phyloP scores from a whole-genome alignment of 371 early-diverging fungal species.

The Zychaea mexicana region DNA sequence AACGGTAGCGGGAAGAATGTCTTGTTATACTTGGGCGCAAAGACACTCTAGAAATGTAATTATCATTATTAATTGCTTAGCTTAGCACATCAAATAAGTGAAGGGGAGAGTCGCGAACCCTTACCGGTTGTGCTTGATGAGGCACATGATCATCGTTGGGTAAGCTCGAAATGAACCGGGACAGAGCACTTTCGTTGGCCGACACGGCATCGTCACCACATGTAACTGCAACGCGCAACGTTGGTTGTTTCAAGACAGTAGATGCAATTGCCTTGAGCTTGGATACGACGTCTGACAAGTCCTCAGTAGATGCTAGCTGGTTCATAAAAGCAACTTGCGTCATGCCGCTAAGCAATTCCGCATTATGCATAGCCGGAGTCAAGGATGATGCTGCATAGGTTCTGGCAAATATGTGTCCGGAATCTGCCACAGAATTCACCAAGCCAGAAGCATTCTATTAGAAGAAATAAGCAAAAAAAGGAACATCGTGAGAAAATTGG shows the following conservation, averaged over 20 bases:
- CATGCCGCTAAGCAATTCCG: constrained; percentile 77
- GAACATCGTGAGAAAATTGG: not conserved
- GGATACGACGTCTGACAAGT: constrained; percentile 60
- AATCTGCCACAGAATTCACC: constrained; percentile 81
- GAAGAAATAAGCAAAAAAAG: not conserved
- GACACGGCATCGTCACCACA: constrained; percentile 65
- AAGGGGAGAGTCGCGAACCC: not conserved
- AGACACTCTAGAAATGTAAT: constrained; percentile 14
- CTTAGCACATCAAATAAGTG: not conserved
- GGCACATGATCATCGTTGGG: constrained; percentile 27
- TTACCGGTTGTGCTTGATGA: constrained; percentile 21
- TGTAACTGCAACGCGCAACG: constrained; percentile 70
- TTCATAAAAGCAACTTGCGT: constrained; percentile 83
- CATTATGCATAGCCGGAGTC: constrained; percentile 56
- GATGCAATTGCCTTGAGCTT: constrained; percentile 65
- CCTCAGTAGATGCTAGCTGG: constrained; percentile 59
- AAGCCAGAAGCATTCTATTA: constrained; percentile 65
- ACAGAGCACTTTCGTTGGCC: constrained; percentile 59
- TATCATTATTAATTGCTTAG: too few species aligned
- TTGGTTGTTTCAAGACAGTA: constrained; percentile 55
- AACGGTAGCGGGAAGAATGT: constrained; percentile 78
- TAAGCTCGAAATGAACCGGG: constrained; percentile 53
- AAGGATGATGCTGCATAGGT: constrained; percentile 71
- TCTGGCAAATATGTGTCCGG: constrained; percentile 86
- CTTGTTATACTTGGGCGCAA: constrained; percentile 40